Base-by-base conservation (phyloP, 202 grass and related monocot genomes). In the Elaeis oleifera region DNA sequence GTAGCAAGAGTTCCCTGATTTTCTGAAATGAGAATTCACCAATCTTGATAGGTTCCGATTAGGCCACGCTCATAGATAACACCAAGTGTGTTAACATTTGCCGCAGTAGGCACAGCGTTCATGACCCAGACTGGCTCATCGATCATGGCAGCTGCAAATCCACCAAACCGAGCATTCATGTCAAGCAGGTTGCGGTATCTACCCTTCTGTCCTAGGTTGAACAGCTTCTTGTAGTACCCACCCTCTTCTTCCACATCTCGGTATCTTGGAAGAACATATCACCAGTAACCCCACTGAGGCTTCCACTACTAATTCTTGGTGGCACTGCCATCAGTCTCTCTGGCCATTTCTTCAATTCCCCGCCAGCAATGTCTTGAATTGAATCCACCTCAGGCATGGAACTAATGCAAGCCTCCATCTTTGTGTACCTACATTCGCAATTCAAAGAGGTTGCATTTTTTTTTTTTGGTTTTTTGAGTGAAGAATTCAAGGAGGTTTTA, bases 171-270 rank as follows among this genome's bases (percentile, higher is more conserved):
- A 11, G 90, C 86, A 77, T 95, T 90, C 86, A 90, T 88, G 66
- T 95, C 90, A 8, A 95, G 90, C 75, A 95, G 64, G 71, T 95
- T 95, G 3, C 90, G 86, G 78, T 96, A 96, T 44, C 86, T 73
- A 1, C 86, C 83, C 61, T 84, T 87, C 78, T 87, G 80, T 50
- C 76, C 80, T 7, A 90, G 86, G 28, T 60, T 65, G 72, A 95
- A 70, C 65, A 84, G 63, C 27, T 71, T 70, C 80, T 84, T 82
- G 80, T 95, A 95, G 61, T 95, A 74, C 17, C 71, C 2, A 84
- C 80, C 69, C 86, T 16, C 69, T 75, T 84, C 60, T 71, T 81
- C 90, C 90, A 95, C 65, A 95, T 68, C 68, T 87, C 83, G 0
- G 65, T 84, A 68, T 95, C 85, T 74, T 73, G 81, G 64, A 32